phyloP scores from a whole-genome alignment of 2,329 filamentous ascomycete species.

The Colletotrichum salicis region DNA sequence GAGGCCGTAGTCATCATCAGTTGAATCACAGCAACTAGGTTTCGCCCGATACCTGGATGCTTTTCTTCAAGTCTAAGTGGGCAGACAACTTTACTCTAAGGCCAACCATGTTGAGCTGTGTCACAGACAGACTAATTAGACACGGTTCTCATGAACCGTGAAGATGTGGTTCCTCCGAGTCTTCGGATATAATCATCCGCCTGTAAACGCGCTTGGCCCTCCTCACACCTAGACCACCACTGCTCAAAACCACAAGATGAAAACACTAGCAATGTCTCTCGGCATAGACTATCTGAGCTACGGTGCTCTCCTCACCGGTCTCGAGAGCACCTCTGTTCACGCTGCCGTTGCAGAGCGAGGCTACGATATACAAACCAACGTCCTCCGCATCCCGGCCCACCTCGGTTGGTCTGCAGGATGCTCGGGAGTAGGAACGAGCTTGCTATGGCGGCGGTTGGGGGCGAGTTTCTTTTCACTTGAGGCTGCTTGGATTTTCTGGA shows the following conservation, averaged over 20 bases:
- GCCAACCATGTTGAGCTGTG: not conserved
- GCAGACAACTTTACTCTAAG: not conserved
- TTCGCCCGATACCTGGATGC: not conserved
- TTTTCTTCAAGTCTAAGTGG: not conserved
- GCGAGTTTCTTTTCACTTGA: not conserved
- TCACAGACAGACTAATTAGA: not conserved
- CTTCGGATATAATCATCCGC: not conserved
- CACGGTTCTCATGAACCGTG: not conserved
- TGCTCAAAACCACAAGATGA: not conserved
- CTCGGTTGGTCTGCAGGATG: not conserved
- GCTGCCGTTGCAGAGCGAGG: not conserved
- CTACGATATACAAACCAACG: not conserved
- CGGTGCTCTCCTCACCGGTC: not conserved
- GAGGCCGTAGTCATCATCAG: not conserved
- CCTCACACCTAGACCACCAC: not conserved
- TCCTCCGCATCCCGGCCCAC: not conserved
- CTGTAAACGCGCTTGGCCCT: not conserved
- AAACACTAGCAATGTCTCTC: not conserved
- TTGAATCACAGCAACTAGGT: not conserved
- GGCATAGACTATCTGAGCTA: not conserved
- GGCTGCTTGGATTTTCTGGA: not conserved
- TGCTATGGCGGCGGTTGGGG: not conserved
- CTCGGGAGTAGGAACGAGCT: not conserved
- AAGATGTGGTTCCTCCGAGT: not conserved
- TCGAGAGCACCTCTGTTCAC: not conserved